Percentiles rank a stretch among this genome's conserved stretches.
phyloP scores from a whole-genome alignment of 805 yeast species.

The Maudiozyma bulderi region DNA sequence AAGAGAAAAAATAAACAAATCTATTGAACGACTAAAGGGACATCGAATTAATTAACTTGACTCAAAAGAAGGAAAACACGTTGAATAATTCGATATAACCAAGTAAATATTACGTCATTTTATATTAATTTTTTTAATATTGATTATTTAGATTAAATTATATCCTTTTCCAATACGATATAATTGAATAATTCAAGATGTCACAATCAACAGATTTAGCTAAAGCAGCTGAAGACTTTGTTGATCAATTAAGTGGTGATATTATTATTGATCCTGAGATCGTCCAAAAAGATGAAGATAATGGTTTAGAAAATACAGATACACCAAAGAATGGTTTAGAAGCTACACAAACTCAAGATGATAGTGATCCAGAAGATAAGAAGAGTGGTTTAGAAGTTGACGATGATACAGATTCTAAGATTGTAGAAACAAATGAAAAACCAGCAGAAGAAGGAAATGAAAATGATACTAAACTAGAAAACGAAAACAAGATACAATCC shows the following conservation, averaged over 20 bases:
- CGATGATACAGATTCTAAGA: background rate
- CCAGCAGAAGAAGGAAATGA: no score
- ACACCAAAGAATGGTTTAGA: background rate
- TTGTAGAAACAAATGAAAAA: background rate
- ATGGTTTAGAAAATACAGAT: background rate
- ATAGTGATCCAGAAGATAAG: background rate
- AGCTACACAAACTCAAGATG: background rate
- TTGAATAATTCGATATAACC: no score
- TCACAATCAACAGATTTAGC: background rate
- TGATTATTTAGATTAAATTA: no score
- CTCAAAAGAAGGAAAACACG: no score
- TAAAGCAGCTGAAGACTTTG: conserved; percentile 3
- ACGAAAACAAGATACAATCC: background rate
- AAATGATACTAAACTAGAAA: background rate
- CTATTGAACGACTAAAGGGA: background rate
- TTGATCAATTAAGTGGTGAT: conserved; percentile 1
- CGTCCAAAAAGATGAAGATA: background rate
- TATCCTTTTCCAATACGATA: no score
- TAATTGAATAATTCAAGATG: background rate
- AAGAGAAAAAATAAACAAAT: background rate
- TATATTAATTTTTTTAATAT: no score
- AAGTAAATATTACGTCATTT: no score
- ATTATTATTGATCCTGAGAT: background rate
- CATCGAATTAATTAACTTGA: no score
- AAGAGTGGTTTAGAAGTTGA: background rate